A percentile compares a stretch with the other conserved stretches of the same genome.
phyloP scores from a whole-genome alignment of 2,329 filamentous ascomycete genomes.

The Colletotrichum filicis region DNA sequence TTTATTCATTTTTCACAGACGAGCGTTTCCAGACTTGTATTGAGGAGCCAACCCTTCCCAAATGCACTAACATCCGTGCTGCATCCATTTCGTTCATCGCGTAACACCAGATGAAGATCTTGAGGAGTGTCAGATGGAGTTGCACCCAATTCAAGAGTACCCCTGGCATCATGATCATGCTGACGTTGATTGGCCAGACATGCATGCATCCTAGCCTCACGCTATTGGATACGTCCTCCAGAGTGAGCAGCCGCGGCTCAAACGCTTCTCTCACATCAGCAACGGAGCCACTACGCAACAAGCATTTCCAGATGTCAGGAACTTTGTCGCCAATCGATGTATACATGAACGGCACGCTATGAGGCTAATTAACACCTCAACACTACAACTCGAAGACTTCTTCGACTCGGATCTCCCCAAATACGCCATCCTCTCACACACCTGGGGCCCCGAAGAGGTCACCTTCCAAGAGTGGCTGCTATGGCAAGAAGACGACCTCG shows the following conservation, averaged over 20 bases:
- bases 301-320: too few relatives aligned
- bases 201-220: not conserved
- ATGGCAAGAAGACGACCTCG: not conserved
- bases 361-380: constrained; percentile 9
- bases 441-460: constrained; percentile 43
- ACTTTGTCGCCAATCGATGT: too few relatives aligned
- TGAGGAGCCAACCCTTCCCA: too few relatives aligned
- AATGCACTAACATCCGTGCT: not conserved
- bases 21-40: not conserved
- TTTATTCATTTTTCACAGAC: not conserved
- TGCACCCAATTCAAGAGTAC: not conserved
- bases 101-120: not conserved
- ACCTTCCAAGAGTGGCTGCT: constrained; percentile 37
- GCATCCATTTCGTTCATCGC: not conserved
- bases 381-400: not conserved
- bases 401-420: constrained; percentile 37
- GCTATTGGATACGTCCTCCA: not conserved
- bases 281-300: not conserved
- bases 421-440: constrained; percentile 47
- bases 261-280: not conserved
- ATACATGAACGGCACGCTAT: not conserved
- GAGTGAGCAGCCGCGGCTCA: not conserved
- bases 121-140: not conserved
- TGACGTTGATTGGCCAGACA: not conserved
- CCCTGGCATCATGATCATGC: not conserved